Base-by-base conservation (phyloP, 116 monocot genomes). In the Iris pallida region DNA sequence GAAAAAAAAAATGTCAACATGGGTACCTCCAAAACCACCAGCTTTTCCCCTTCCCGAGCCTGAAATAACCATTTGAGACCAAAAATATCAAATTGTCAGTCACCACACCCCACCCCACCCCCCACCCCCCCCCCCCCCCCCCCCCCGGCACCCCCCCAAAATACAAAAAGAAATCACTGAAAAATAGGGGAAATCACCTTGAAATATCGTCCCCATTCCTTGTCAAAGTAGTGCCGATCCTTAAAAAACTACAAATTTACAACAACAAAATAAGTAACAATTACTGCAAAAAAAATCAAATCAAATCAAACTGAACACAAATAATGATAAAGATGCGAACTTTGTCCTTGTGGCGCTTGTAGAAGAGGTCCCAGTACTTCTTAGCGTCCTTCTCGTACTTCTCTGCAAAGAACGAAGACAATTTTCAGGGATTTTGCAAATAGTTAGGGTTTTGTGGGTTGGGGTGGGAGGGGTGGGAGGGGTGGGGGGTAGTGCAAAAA, bases 321-420 rank as follows among this genome's bases (percentile, higher is more conserved):
- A 13, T 40, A 64, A 54, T 41, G 71, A 59, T 42, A 10, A 64
- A 63, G n/a, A 42, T 9, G 46, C 15, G 47, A 4, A 90, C 95
- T 81, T 82, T 91, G 57, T 91, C 84, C 70, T 91, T 82, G 81
- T 95, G 95, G n/a, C 86, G 88, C 79, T 76, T 80, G 76, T 95
- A 95, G 82, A 95, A 95, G 42, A 88, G 61, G 51, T 95, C 95
- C 95, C 95, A 95, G 72, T 95, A 95, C 79, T 79, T 95, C 68
- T 68, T 78, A 14, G 95, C 88, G 20, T 95, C 95, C 81, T 61
- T 89, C 73, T 95, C 95, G 73, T 95, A 95, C 81, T 89, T 95
- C 51, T 95, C 95, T 95, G 81, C 67, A 47, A 63, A 63, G 47
- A 52, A 56, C 40, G 3, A 42, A 66, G 17, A 40, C 9, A 57